Conservation (phyloP, 2,329 filamentous ascomycete genomes). For the Apiospora hydei region DNA sequence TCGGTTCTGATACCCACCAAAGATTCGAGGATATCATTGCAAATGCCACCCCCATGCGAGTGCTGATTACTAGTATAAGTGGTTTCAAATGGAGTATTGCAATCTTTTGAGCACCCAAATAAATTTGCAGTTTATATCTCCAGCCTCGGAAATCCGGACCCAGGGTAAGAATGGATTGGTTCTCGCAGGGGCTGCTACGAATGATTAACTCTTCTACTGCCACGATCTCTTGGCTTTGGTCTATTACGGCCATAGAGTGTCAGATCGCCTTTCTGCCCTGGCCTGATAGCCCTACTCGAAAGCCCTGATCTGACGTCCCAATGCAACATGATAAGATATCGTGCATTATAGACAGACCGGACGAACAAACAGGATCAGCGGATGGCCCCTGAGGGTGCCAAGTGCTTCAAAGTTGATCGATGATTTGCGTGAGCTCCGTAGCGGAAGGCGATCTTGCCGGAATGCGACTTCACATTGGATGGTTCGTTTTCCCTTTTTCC, state of each 20-base stretch:
- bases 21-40: not conserved
- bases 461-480: conserved; percentile 7
- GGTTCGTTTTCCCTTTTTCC: not conserved
- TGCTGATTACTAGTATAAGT: not conserved
- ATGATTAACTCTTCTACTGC: not conserved
- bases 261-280: not conserved
- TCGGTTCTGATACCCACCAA: not conserved
- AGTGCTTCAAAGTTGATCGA: conserved; percentile 12
- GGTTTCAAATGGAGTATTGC: not conserved
- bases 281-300: not conserved
- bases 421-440: not conserved
- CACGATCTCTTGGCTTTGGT: not conserved
- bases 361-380: not conserved
- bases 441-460: not conserved
- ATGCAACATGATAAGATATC: not conserved
- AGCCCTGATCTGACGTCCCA: not conserved
- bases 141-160: not conserved
- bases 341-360: not conserved
- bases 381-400: not conserved
- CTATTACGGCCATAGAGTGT: not conserved
- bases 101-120: not conserved
- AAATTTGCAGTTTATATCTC: not conserved
- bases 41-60: not conserved
- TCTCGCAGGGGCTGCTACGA: not conserved
- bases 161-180: not conserved